These are phyloP conservation scores for Hypoxylon sp. DNA, from an alignment of 2,329 filamentous ascomycete species.

Conservation along the genomic window DNA sequence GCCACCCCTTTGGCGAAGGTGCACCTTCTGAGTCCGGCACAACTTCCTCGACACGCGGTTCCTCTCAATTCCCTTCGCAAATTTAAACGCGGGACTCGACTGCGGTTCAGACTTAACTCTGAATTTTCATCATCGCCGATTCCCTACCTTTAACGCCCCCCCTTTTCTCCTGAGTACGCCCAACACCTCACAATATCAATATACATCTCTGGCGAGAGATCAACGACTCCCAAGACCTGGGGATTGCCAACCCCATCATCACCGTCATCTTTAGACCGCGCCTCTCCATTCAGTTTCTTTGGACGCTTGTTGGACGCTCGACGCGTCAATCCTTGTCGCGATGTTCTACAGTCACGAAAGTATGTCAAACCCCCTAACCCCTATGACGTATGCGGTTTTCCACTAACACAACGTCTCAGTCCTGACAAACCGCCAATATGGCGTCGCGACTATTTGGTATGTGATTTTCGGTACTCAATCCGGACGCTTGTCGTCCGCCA, in stretches of 20 bases:
- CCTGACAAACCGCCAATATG: slow-evolving; percentile 87
- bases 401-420: slow-evolving; percentile 65
- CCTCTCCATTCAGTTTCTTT: background rate
- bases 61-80: background rate
- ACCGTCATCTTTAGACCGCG: background rate
- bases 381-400: background rate
- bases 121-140: background rate
- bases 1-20: background rate
- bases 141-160: background rate
- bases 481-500: background rate
- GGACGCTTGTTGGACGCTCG: slow-evolving; percentile 5
- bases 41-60: slow-evolving; percentile 23
- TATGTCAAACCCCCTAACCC: slow-evolving; percentile 61
- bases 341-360: slow-evolving; percentile 99
- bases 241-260: background rate
- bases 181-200: background rate
- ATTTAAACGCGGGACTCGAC: background rate
- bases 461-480: slow-evolving; percentile 45
- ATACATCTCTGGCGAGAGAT: background rate
- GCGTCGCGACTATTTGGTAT: slow-evolving; percentile 95
- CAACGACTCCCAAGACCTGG: background rate
- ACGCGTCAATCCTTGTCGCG: slow-evolving; percentile 40
- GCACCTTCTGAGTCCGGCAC: slow-evolving; percentile 11
- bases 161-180: background rate
- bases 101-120: background rate